phyloP scores from a whole-genome alignment of 352 stramenopile genomes.

The Aphanomyces cochlioides region DNA sequence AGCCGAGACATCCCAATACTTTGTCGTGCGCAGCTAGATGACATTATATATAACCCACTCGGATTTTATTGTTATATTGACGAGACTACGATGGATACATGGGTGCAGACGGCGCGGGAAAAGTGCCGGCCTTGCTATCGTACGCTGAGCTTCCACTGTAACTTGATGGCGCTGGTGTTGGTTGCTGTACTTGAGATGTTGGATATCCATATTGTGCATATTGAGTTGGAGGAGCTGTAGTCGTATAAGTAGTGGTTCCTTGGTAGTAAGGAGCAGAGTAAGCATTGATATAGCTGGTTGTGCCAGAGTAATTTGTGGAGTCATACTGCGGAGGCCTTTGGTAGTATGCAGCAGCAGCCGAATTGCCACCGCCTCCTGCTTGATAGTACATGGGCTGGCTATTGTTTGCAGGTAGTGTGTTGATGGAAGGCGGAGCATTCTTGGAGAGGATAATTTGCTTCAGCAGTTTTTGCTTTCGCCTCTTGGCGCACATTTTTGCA shows the following conservation, averaged over 20 bases:
- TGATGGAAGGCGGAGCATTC: neutral
- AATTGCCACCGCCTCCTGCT: neutral
- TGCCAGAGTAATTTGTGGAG: neutral
- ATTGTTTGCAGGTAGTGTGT: too few species aligned
- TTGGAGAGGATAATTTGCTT: neutral
- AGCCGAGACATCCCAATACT: too few species aligned
- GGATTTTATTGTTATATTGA: too few species aligned
- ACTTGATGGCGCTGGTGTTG: neutral
- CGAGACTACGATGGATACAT: too few species aligned
- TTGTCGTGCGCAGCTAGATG: too few species aligned
- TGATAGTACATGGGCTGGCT: too few species aligned
- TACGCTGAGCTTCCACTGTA: too few species aligned
- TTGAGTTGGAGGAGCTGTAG: neutral
- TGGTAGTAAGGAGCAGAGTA: neutral
- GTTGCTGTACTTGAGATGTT: neutral
- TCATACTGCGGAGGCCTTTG: neutral
- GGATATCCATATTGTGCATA: neutral
- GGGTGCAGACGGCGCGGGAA: too few species aligned
- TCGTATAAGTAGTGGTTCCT: neutral
- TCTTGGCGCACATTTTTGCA: neutral
- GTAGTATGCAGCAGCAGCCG: neutral
- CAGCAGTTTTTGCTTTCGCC: neutral
- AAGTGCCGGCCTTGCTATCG: too few species aligned
- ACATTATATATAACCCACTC: too few species aligned
- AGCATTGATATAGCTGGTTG: neutral